These are phyloP conservation scores for Penicillium hordei DNA, from an alignment of 2,329 filamentous ascomycete species.

Conservation along the genomic window DNA sequence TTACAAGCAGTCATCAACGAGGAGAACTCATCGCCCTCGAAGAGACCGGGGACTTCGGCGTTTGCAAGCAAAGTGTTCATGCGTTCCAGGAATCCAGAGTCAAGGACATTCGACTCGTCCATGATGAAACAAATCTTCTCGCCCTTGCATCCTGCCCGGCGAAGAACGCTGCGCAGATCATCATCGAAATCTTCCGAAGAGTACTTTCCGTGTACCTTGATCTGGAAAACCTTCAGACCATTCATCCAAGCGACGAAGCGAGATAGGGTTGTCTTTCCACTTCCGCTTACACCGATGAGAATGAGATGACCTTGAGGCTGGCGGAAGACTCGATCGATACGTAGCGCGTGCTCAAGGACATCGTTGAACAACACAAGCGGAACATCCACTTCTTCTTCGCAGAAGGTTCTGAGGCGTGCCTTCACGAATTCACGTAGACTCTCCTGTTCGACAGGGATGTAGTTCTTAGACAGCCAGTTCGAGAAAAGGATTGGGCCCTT, in stretches of 20 bases:
- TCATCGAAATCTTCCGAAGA: conserved; percentile 98
- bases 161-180: conserved; percentile 88
- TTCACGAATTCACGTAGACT: conserved; percentile 96
- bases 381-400: conserved; percentile 98
- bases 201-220: conserved; percentile 99
- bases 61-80: conserved; percentile 99
- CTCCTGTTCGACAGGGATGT: conserved; percentile 93
- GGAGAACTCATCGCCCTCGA: conserved; percentile 97
- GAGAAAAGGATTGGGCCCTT: conserved; percentile 95
- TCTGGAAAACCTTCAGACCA: conserved; percentile 96
- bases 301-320: conserved; percentile 98
- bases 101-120: conserved; percentile 97
- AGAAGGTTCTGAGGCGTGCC: conserved; percentile 95
- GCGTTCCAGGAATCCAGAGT: conserved; percentile 96
- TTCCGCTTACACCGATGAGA: conserved; percentile 95
- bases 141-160: conserved; percentile 92
- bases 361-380: conserved; percentile 99
- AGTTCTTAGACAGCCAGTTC: conserved; percentile 99
- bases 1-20: conserved; percentile 99
- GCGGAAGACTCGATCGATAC: conserved; percentile 97
- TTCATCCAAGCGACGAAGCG: conserved; percentile 99
- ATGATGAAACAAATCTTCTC: conserved; percentile 99
- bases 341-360: conserved; percentile 93
- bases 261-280: conserved; percentile 96
- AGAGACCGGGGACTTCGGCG: conserved; percentile 97